Evolutionary conservation across 257 asterid genomes (phyloP).

Genomic region (Dorcoceras hygrometricum): DNA sequence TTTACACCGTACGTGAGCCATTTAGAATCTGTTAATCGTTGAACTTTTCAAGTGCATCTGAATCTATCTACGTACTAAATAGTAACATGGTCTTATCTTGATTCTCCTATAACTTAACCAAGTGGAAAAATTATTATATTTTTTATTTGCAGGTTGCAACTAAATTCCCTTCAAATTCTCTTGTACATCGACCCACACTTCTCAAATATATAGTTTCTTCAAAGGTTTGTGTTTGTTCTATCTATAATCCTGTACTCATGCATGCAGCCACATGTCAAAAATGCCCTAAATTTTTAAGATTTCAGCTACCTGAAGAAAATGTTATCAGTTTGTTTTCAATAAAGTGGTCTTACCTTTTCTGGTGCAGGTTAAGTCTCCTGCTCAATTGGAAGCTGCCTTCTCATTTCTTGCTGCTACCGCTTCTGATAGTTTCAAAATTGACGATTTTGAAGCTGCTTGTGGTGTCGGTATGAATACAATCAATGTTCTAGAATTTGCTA

Average conservation of each 20-base stretch:
- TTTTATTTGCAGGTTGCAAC: slow-evolving; percentile 69
- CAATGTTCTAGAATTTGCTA: too few relatives aligned
- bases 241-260: not conserved
- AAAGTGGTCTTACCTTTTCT: slow-evolving; percentile 5
- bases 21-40: slow-evolving; percentile 7
- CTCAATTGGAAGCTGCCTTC: slow-evolving; percentile 85
- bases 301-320: not conserved
- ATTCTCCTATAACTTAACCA: not conserved
- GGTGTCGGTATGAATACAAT: slow-evolving; percentile 89
- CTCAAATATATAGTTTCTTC: slow-evolving; percentile 56
- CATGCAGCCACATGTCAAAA: not conserved
- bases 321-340: not conserved
- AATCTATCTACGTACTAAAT: not conserved
- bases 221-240: slow-evolving; percentile 45
- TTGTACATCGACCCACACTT: slow-evolving; percentile 73
- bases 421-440: slow-evolving; percentile 45
- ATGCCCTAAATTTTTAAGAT: not conserved
- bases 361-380: slow-evolving; percentile 65
- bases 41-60: not conserved
- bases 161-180: slow-evolving; percentile 77
- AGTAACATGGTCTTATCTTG: not conserved
- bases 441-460: slow-evolving; percentile 76
- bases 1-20: slow-evolving; percentile 50
- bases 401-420: slow-evolving; percentile 49
- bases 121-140: slow-evolving; percentile 8